A percentile compares a stretch with the other conserved stretches of the same genome.
Evolutionary conservation across 352 stramenopile species (phyloP).

Genomic region (Phytophthora capsici): DNA sequence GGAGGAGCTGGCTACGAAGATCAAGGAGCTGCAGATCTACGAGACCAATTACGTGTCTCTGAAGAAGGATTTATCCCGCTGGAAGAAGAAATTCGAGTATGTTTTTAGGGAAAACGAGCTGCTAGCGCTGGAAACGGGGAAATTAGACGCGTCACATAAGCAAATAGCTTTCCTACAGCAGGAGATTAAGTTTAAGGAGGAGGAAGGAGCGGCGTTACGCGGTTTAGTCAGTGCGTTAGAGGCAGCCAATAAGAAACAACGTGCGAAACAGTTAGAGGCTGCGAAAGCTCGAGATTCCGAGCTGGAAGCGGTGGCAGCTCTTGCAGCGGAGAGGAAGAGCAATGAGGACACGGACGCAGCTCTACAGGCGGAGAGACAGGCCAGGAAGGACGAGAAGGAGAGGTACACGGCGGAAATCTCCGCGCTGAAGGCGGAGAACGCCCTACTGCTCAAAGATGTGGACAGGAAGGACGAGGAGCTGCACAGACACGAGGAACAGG

Average conservation of each 20-base stretch:
- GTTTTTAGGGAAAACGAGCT: constrained; percentile 89
- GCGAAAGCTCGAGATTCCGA: constrained; percentile 40
- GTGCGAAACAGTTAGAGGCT: constrained; percentile 67
- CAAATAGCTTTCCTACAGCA: constrained; percentile 86
- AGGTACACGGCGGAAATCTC: constrained; percentile 56
- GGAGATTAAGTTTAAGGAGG: constrained; percentile 88
- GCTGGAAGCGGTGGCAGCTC: constrained; percentile 26
- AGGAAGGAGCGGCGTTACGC: constrained; percentile 75
- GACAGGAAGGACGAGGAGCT: constrained; percentile 72
- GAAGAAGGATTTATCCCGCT: constrained; percentile 80
- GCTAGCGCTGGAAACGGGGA: constrained; percentile 81
- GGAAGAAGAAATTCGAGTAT: constrained; percentile 91
- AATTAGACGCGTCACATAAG: constrained; percentile 85
- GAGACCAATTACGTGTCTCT: constrained; percentile 79
- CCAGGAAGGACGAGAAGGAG: constrained; percentile 52
- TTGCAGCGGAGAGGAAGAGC: constrained; percentile 40
- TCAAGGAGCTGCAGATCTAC: constrained; percentile 84
- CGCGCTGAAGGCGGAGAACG: constrained; percentile 74
- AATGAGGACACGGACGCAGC: constrained; percentile 52
- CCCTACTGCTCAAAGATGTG: constrained; percentile 75
- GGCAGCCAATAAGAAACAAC: constrained; percentile 82
- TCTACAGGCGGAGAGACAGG: constrained; percentile 34
- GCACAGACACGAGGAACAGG: constrained; percentile 71
- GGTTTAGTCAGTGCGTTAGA: constrained; percentile 80
- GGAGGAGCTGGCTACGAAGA: constrained; percentile 79